A percentile compares a stretch with the other conserved stretches of the same genome.
Conservation (phyloP, 2,329 filamentous ascomycete genomes). For the Didymella keratinophila region DNA sequence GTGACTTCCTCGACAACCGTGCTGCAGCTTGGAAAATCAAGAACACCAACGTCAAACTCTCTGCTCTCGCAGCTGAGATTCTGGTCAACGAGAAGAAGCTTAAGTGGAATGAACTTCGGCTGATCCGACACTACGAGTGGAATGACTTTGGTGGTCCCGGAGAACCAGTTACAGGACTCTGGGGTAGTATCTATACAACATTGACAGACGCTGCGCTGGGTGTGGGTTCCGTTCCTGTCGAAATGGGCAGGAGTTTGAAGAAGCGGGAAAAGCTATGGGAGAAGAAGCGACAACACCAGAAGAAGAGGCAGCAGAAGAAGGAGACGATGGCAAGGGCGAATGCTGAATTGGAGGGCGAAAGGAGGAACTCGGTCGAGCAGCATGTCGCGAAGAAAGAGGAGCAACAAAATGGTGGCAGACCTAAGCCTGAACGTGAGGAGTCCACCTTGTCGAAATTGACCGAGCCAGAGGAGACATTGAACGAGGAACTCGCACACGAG, state of each 20-base stretch:
- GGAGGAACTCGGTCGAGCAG: constrained; percentile 20
- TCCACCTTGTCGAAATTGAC: constrained; percentile 43
- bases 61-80: constrained; percentile 70
- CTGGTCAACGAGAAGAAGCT: constrained; percentile 68
- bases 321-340: constrained; percentile 32
- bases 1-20: constrained; percentile 68
- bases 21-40: constrained; percentile 73
- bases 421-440: constrained; percentile 30
- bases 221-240: constrained; percentile 69
- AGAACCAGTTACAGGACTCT: constrained; percentile 73
- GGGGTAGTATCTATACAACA: constrained; percentile 67
- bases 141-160: constrained; percentile 80
- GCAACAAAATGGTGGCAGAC: constrained; percentile 22
- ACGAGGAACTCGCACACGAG: constrained; percentile 55
- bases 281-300: constrained; percentile 53
- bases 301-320: constrained; percentile 41
- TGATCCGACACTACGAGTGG: constrained; percentile 74
- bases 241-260: constrained; percentile 65
- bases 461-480: constrained; percentile 44
- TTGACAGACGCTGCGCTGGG: constrained; percentile 68
- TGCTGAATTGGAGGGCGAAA: constrained; percentile 8
- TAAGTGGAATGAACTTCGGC: constrained; percentile 68
- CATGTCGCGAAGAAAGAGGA: constrained; percentile 22
- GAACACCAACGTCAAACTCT: constrained; percentile 66
- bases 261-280: constrained; percentile 61